Evolutionary conservation across 2,329 filamentous ascomycete genomes (phyloP).

Genomic region (Pestalotiopsis sp.): DNA sequence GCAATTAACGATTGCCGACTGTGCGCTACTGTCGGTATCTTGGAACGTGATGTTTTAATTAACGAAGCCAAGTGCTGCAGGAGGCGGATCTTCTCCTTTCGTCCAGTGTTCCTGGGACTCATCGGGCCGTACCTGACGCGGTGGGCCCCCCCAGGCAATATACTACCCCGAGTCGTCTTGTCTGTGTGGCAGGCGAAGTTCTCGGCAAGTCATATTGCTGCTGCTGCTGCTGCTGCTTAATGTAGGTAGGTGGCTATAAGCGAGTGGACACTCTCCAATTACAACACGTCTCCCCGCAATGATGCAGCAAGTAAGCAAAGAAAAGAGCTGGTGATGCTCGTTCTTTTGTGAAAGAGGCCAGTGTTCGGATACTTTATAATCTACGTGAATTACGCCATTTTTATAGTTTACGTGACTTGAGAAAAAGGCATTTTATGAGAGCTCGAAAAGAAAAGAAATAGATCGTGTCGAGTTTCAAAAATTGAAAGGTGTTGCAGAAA

Average conservation of each 20-base stretch:
- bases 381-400: background rate
- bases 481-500: too few species aligned
- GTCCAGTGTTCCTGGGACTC: background rate
- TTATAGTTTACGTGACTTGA: too few species aligned
- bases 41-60: background rate
- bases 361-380: background rate
- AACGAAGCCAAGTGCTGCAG: background rate
- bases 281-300: background rate
- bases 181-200: background rate
- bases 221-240: too few species aligned
- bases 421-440: too few species aligned
- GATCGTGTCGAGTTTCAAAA: too few species aligned
- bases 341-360: background rate
- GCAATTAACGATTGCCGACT: background rate
- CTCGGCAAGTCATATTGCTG: background rate
- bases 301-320: background rate
- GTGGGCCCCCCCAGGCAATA: background rate
- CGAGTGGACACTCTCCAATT: background rate
- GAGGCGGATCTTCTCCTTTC: background rate
- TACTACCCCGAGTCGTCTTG: background rate
- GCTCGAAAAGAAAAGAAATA: too few species aligned
- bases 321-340: background rate
- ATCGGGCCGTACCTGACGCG: conserved; percentile 4
- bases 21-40: background rate
- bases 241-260: background rate